Base-by-base conservation (phyloP, 2,329 filamentous ascomycete species). In the Colletotrichum costaricense region DNA sequence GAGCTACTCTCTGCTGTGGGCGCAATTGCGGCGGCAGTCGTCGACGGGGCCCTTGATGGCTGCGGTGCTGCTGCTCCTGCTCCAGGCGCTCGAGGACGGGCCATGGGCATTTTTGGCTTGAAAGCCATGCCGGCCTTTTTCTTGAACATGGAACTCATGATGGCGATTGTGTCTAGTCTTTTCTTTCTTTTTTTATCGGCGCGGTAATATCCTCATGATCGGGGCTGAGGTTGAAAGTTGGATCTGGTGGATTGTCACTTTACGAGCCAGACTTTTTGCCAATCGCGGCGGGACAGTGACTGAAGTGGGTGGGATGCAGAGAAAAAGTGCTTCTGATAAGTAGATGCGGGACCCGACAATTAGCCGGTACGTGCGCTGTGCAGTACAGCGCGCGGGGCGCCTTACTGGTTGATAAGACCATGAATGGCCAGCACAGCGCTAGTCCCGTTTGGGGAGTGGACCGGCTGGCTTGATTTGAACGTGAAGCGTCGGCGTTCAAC, bases 121-220 rank as follows among this genome's bases (percentile, higher is more conserved):
- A 95, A 94, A 84, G 86, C 86, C 71, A 87, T 84, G 77, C 87
- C 86, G 78, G 86, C 87, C 77, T 87, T 86, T 83, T 94, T 93
- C 84, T 93, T 93, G 82, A 92, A 88, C 84, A 93, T 92, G 73
- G 87, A 89, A 83, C 88, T 91, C 86, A 93, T 92, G 77, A 83
- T 86, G 84, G 71, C 56, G 57, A 14, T 74, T 16, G 7, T 56
- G 26, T 68, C 35, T 60, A 57, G 46, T 62, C 9, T 52, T 4
- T 16, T 11, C 57, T 56, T 60, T 12, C 30, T 42, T 56, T 56
- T 68, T 16, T 38, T 59, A 35, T 55, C 46, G 63, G 55, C 42
- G 49, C 70, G 38, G n/a, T 26, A 14, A 56, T 35, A 52, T 38
- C 22, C 35, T 56, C 66, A 70, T 67, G 63, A 63, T 58, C 71